Evolutionary conservation across 129 eudicot genomes (phyloP).

Genomic region (Chrysanthemum makinoi): DNA sequence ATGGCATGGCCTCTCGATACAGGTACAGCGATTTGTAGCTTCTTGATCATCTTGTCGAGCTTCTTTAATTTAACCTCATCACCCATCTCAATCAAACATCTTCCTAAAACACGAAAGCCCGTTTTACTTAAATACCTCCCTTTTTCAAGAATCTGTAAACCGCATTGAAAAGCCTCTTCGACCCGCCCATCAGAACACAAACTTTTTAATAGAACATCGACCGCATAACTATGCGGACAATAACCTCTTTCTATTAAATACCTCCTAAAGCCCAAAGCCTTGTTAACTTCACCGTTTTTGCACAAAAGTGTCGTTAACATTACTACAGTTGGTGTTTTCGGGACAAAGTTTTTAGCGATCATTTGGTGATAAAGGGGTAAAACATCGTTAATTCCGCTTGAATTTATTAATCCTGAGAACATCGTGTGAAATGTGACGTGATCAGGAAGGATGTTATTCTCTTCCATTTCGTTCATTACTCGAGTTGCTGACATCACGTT

Average conservation of each 20-base stretch:
- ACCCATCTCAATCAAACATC: constrained; percentile 39
- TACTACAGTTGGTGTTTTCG: constrained; percentile 24
- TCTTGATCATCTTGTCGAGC: constrained; percentile 48
- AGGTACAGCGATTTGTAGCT: constrained; percentile 41
- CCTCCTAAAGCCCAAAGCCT: constrained; percentile 59
- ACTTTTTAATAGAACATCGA: constrained; percentile 61
- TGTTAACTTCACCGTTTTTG: constrained; percentile 40
- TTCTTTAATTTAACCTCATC: constrained; percentile 43
- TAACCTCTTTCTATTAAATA: constrained; percentile 63
- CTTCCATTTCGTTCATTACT: constrained; percentile 72
- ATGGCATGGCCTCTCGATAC: constrained; percentile 42
- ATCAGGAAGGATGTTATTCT: constrained; percentile 47
- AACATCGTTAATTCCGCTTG: constrained; percentile 44
- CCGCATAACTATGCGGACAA: constrained; percentile 73
- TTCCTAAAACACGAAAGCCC: constrained; percentile 58
- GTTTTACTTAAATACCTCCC: constrained; percentile 62
- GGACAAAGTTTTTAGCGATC: constrained; percentile 50
- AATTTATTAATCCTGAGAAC: constrained; percentile 60
- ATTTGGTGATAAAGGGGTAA: constrained; percentile 50
- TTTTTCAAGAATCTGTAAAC: constrained; percentile 51
- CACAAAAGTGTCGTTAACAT: constrained; percentile 64
- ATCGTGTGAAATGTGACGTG: constrained; percentile 69
- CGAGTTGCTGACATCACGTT: constrained; percentile 47
- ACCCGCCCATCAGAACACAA: constrained; percentile 64
- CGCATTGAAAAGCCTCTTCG: constrained; percentile 53